Percentiles rank a stretch among this genome's conserved stretches.
phyloP scores from a whole-genome alignment of 139 green algal genomes.

The Choricystis sp. region DNA sequence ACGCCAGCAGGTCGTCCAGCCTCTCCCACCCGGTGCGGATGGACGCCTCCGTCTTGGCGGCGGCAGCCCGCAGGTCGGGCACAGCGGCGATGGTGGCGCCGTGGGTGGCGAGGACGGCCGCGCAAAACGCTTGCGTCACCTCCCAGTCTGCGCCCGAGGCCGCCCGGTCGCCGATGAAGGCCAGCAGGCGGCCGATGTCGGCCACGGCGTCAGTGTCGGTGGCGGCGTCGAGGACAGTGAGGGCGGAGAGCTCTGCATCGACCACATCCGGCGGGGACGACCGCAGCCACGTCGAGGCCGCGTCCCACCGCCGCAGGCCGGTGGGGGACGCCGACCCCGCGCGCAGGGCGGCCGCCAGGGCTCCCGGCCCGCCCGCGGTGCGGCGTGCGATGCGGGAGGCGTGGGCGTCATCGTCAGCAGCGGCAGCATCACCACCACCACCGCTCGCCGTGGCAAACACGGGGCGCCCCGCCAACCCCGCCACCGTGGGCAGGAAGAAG shows the following conservation, averaged over 20 bases:
- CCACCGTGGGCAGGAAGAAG: constrained; percentile 91
- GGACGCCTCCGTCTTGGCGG: too few relatives aligned
- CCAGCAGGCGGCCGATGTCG: neutral
- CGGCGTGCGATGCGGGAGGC: neutral
- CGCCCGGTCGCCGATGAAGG: neutral
- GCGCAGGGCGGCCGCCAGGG: neutral
- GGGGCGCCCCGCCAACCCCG: constrained; percentile 1
- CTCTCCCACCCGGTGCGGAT: neutral
- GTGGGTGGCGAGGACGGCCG: neutral
- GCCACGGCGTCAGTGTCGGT: neutral
- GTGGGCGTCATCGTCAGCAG: neutral
- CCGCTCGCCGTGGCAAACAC: neutral
- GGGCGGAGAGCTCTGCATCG: neutral
- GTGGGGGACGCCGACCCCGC: neutral
- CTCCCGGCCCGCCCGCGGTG: too few relatives aligned
- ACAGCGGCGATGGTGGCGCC: neutral
- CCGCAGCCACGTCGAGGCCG: neutral
- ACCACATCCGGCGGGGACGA: neutral
- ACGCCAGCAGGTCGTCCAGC: neutral
- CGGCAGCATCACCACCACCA: neutral
- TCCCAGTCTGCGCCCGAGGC: neutral
- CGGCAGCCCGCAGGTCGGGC: too few relatives aligned
- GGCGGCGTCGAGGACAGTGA: neutral
- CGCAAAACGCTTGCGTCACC: neutral
- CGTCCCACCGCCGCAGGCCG: neutral